phyloP scores from a whole-genome alignment of 106 monocot species.

The Dioscorea zingiberensis region DNA sequence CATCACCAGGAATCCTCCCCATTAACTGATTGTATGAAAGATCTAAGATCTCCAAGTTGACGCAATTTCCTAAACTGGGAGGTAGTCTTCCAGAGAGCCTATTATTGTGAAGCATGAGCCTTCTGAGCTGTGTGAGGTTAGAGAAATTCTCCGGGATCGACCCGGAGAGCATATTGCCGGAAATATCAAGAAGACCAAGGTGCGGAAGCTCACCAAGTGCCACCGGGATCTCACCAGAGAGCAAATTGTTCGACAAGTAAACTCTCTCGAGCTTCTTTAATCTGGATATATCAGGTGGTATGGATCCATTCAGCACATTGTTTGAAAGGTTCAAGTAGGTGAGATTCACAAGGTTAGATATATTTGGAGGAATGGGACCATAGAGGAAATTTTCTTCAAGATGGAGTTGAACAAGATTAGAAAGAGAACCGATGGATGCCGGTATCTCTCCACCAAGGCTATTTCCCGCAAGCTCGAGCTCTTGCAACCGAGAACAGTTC shows the following conservation, averaged over 20 bases:
- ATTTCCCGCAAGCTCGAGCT: slow-evolving; percentile 68
- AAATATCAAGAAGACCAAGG: slow-evolving; percentile 63
- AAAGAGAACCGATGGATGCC: slow-evolving; percentile 33
- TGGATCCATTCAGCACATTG: slow-evolving; percentile 69
- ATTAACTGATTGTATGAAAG: slow-evolving; percentile 65
- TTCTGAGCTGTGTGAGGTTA: slow-evolving; percentile 49
- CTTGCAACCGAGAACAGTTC: slow-evolving; percentile 48
- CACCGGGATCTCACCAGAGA: slow-evolving; percentile 58
- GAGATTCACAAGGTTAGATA: slow-evolving; percentile 73
- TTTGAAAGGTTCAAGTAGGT: slow-evolving; percentile 71
- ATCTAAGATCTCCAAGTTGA: slow-evolving; percentile 67
- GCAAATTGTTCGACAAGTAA: slow-evolving; percentile 55
- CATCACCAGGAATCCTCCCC: slow-evolving; percentile 44
- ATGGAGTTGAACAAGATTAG: slow-evolving; percentile 54
- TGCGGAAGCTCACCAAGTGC: slow-evolving; percentile 41
- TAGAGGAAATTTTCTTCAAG: slow-evolving; percentile 60
- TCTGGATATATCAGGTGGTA: slow-evolving; percentile 53
- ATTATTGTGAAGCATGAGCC: slow-evolving; percentile 59
- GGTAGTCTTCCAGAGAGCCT: slow-evolving; percentile 58
- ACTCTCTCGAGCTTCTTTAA: slow-evolving; percentile 46
- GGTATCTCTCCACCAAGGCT: slow-evolving; percentile 46
- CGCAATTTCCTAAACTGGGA: slow-evolving; percentile 46
- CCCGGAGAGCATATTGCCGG: slow-evolving; percentile 53
- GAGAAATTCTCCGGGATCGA: slow-evolving; percentile 49
- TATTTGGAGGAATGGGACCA: slow-evolving; percentile 60